These are phyloP conservation scores for Malassezia globosa DNA, from an alignment of 1,284 basidiomycete species.

Conservation along the genomic window DNA sequence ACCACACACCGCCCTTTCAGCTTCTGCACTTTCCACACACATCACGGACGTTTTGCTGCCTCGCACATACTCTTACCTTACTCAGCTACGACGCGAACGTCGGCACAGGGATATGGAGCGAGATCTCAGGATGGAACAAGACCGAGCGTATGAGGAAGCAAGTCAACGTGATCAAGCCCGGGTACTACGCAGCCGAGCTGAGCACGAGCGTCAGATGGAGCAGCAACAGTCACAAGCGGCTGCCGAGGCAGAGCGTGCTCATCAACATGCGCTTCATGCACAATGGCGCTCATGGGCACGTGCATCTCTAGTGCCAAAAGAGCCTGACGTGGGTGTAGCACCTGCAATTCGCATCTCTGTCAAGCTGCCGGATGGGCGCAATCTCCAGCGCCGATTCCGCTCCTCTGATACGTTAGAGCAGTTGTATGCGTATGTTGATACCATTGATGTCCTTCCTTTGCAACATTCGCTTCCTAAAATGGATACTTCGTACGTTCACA, in stretches of 20 bases:
- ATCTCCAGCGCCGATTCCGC: constrained; percentile 22
- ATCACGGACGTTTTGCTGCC: constrained; percentile 32
- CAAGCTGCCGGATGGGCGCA: constrained; percentile 32
- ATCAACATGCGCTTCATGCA: not conserved
- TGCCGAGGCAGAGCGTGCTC: not conserved
- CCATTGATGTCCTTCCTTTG: constrained; percentile 7
- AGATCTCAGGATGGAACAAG: constrained; percentile 30
- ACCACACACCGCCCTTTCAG: constrained; percentile 22
- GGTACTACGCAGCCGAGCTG: constrained; percentile 21
- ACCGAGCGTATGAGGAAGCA: constrained; percentile 32
- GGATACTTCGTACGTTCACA: constrained; percentile 20
- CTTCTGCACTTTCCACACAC: constrained; percentile 23
- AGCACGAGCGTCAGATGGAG: constrained; percentile 18
- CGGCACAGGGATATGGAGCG: constrained; percentile 28
- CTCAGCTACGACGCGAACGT: constrained; percentile 25
- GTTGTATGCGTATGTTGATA: constrained; percentile 32
- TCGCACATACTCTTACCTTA: constrained; percentile 25
- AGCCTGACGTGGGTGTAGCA: constrained; percentile 13
- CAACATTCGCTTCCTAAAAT: not conserved
- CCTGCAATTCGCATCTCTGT: constrained; percentile 23
- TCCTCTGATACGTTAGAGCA: constrained; percentile 20
- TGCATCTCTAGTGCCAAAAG: constrained; percentile 23
- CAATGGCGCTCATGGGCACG: constrained; percentile 35
- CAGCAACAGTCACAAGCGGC: constrained; percentile 8
- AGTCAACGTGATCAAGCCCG: constrained; percentile 25